A percentile compares a stretch with the other conserved stretches of the same genome.
Conservation (phyloP, 78 protist species). For the Abeoforma whisleri region DNA sequence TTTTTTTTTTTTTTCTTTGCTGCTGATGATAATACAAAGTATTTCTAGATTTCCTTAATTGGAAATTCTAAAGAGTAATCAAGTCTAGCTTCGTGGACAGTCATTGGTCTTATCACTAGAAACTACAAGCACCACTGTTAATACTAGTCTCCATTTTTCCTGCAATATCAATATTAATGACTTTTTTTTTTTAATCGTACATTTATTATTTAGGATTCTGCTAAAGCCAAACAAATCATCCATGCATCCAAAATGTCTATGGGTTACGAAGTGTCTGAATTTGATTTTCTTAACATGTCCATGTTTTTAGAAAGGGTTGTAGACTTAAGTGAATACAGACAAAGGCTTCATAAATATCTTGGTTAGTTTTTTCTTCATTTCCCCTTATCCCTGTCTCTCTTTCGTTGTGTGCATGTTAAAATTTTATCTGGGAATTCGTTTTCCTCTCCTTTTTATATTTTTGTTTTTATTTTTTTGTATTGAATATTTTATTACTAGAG, state of each 20-base stretch:
- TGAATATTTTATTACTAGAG: no score
- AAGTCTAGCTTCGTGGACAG: not conserved
- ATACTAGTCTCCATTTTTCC: not conserved
- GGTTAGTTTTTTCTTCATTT: no score
- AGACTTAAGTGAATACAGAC: constrained; percentile 74
- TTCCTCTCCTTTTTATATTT: no score
- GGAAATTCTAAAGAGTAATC: no score
- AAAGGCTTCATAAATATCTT: constrained; percentile 65
- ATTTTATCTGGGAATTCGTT: no score
- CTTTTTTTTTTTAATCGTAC: constrained; percentile 43
- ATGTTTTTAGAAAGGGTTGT: constrained; percentile 77
- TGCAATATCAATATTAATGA: constrained; percentile 33
- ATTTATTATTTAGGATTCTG: constrained; percentile 61
- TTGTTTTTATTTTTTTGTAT: no score
- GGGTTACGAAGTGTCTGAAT: constrained; percentile 72
- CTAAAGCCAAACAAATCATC: constrained; percentile 58
- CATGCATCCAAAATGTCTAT: constrained; percentile 70
- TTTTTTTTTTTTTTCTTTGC: no score
- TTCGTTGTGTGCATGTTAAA: no score
- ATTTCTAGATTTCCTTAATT: no score
- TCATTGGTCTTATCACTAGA: not conserved
- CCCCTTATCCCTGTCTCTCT: no score
- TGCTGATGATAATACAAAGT: no score
- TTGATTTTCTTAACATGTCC: constrained; percentile 71
- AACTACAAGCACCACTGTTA: not conserved